Percentiles rank a stretch among this genome's conserved stretches.
These are phyloP conservation scores for Chaetomidium leptoderma DNA, from an alignment of 495 filamentous ascomycete species.

Conservation along the genomic window DNA sequence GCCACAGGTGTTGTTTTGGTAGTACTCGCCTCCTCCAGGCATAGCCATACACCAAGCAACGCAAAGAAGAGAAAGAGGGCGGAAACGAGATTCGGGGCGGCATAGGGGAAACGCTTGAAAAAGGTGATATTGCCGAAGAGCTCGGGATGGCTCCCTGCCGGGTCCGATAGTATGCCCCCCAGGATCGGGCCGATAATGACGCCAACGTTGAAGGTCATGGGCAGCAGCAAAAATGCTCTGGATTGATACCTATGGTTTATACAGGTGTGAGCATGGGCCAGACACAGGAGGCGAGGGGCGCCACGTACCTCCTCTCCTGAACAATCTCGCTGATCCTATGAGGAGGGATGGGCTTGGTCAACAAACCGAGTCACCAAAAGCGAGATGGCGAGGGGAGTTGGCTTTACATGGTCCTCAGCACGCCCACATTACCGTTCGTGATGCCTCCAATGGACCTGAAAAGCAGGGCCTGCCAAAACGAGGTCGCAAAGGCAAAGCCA, in stretches of 20 bases:
- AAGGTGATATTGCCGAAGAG: constrained; percentile 66
- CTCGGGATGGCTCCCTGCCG: constrained; percentile 61
- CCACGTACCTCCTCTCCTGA: constrained; percentile 48
- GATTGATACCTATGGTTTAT: constrained; percentile 48
- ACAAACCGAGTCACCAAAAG: background rate
- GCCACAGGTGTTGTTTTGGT: background rate
- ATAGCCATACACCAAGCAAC: constrained; percentile 55
- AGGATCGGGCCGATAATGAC: constrained; percentile 71
- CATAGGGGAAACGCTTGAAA: constrained; percentile 66
- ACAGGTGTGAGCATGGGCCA: background rate
- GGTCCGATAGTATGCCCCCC: constrained; percentile 71
- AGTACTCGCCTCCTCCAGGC: constrained; percentile 61
- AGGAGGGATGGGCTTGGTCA: background rate
- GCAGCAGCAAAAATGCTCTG: constrained; percentile 63
- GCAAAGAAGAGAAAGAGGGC: constrained; percentile 59
- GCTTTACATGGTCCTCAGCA: constrained; percentile 66
- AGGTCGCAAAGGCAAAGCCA: constrained; percentile 75
- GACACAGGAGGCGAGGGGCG: background rate
- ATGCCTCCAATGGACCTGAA: constrained; percentile 71
- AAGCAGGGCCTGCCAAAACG: constrained; percentile 66
- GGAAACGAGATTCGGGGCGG: constrained; percentile 70
- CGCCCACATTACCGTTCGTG: constrained; percentile 78
- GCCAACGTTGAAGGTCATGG: constrained; percentile 75
- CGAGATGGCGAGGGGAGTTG: background rate
- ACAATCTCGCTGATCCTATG: constrained; percentile 71